Base-by-base conservation (phyloP, 2,329 filamentous ascomycete genomes). In the Colletotrichum melonis region DNA sequence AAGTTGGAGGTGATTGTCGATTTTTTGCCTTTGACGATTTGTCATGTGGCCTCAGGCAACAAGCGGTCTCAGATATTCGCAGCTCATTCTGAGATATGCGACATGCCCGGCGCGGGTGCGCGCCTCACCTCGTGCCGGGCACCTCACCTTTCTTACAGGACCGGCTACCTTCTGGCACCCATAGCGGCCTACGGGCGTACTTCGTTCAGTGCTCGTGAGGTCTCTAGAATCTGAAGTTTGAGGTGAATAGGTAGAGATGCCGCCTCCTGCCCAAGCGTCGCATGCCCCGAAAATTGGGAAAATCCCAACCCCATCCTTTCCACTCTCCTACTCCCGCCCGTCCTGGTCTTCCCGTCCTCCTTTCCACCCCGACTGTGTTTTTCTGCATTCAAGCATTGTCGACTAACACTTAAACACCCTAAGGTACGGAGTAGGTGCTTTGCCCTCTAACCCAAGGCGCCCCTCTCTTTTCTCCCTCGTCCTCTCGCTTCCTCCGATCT, bases 231-330 rank as follows among this genome's bases (percentile, higher is more conserved):
- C 14, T 42, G 14, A 42, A 42, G 38, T 42, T 14, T 42, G 38
- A 16, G 14, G 38, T 42, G 38, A 19, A 42, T 16, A 16, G 38
- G 14, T 16, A 42, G 38, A 42, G 14, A 42, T 16, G 57, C 69
- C 71, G 62, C 74, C 65, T 46, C 60, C 46, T 69, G 71, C 71
- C 73, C 69, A 75, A 75, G 73, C 73, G 73, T 74, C 64, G 66
- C 71, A 72, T 67, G 57, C 16, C 42, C 42, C 75, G 74, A 77
- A 76, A 76, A 75, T 75, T 75, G 59, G 74, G 72, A 76, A 76
- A 77, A 76, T 74, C 72, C 78, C 77, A 77, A 76, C 77, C 78
- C 77, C 76, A 75, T 77, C 75, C 75, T 75, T 74, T 73, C 73
- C 71, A 57, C 46, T 56, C 67, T 52, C 67, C 57, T 30, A 62